Conservation (phyloP, 1,139 yeast species). For the Sugiyamaella pinicola region DNA sequence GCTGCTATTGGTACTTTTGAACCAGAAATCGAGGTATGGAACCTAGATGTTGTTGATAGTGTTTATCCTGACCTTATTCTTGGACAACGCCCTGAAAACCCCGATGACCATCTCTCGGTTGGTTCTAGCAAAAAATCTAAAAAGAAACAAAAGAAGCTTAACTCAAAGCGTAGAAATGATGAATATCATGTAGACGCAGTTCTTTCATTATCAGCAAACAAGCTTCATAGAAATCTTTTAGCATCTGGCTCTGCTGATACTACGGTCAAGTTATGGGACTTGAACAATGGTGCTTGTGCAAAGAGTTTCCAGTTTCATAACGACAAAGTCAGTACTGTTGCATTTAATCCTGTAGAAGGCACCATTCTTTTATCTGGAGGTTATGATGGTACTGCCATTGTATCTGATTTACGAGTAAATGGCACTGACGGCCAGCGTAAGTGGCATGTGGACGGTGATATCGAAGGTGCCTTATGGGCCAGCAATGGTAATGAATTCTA, state of each 20-base stretch:
- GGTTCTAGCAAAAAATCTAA: slow-evolving; percentile 41
- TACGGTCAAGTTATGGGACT: slow-evolving; percentile 95
- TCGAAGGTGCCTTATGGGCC: slow-evolving; percentile 79
- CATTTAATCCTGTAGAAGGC: slow-evolving; percentile 81
- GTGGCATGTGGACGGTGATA: slow-evolving; percentile 71
- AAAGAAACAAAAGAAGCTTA: slow-evolving; percentile 56
- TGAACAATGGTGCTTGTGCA: slow-evolving; percentile 72
- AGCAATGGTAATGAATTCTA: slow-evolving; percentile 64
- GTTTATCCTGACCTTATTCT: slow-evolving; percentile 93
- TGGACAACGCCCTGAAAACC: slow-evolving; percentile 69
- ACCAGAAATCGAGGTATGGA: slow-evolving; percentile 97
- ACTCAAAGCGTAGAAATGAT: slow-evolving; percentile 55
- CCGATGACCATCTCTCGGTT: slow-evolving; percentile 45
- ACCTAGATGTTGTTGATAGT: slow-evolving; percentile 86
- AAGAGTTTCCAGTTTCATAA: slow-evolving; percentile 54
- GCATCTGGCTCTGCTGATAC: slow-evolving; percentile 96
- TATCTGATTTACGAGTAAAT: slow-evolving; percentile 83
- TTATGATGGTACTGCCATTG: slow-evolving; percentile 77
- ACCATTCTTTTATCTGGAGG: slow-evolving; percentile 89
- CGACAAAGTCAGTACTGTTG: slow-evolving; percentile 81
- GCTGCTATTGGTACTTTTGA: slow-evolving; percentile 98
- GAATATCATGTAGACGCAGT: slow-evolving; percentile 95
- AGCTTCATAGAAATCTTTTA: slow-evolving; percentile 75
- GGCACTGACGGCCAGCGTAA: slow-evolving; percentile 64
- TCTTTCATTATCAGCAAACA: slow-evolving; percentile 81